These are phyloP conservation scores for Coniosporium tulheliwenetii DNA, from an alignment of 2,329 filamentous ascomycete species.

Conservation along the genomic window DNA sequence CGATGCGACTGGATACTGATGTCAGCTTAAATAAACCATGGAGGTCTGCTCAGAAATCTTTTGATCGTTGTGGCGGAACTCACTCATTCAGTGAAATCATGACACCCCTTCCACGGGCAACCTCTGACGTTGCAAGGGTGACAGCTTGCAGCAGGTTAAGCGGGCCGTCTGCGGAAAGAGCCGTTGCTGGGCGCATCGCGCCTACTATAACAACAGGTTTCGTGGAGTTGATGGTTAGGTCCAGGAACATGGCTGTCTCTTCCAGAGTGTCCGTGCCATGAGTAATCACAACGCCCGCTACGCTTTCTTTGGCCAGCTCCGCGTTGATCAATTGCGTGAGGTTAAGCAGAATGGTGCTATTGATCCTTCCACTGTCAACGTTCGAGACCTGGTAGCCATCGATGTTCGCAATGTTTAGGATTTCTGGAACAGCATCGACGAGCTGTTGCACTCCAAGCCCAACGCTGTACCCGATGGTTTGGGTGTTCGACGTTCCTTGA, in stretches of 20 bases:
- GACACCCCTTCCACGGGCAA: constrained; percentile 21
- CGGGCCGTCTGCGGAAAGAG: constrained; percentile 31
- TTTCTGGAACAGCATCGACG: constrained; percentile 38
- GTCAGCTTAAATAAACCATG: too few relatives aligned
- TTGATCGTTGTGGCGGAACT: constrained; percentile 2
- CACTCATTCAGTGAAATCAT: constrained; percentile 46
- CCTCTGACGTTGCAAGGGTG: too few relatives aligned
- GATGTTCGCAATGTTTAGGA: constrained; percentile 39
- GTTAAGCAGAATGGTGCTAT: constrained; percentile 30
- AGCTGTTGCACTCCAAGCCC: constrained; percentile 34
- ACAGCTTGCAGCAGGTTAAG: too few relatives aligned
- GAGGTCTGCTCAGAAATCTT: neutral
- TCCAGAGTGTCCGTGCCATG: constrained; percentile 52
- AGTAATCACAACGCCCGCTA: constrained; percentile 39
- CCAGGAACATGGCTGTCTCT: constrained; percentile 48
- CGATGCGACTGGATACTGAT: constrained; percentile 27
- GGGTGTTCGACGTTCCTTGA: constrained; percentile 29
- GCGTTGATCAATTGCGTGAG: constrained; percentile 32
- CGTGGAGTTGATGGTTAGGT: constrained; percentile 37
- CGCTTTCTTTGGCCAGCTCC: constrained; percentile 28
- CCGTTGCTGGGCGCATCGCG: constrained; percentile 47
- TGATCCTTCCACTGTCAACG: constrained; percentile 23
- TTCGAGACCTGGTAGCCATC: constrained; percentile 29
- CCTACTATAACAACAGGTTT: constrained; percentile 47
- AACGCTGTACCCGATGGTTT: constrained; percentile 40